These are phyloP conservation scores for Angomonas desouzai DNA, from an alignment of 208 protist species.

Conservation along the genomic window DNA sequence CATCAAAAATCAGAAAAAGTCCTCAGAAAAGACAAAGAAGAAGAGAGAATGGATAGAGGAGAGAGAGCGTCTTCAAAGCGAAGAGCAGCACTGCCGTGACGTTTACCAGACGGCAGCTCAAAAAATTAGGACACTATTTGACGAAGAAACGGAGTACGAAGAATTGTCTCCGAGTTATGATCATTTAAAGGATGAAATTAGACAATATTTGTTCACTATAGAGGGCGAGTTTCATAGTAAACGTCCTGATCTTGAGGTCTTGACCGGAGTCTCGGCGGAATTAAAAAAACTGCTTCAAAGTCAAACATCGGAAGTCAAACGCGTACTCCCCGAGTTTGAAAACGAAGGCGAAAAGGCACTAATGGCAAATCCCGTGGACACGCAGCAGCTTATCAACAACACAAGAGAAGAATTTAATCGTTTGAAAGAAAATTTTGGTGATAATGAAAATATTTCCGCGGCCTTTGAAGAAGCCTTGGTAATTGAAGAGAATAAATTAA, in stretches of 20 bases:
- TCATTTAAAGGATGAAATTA: not conserved
- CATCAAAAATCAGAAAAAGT: constrained; percentile 35
- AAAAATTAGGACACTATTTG: not conserved
- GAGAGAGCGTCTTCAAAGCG: constrained; percentile 13
- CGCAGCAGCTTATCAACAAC: not conserved
- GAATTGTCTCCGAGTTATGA: not conserved
- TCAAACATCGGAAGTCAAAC: not conserved
- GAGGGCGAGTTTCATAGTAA: not conserved
- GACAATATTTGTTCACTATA: not conserved
- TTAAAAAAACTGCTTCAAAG: not conserved
- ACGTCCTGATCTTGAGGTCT: not conserved
- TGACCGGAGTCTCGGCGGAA: not conserved
- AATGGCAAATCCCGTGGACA: not conserved
- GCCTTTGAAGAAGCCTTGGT: not conserved
- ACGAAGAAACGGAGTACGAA: not conserved
- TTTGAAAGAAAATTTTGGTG: not conserved
- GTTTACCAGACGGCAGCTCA: not conserved
- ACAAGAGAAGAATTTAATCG: not conserved
- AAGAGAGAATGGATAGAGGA: constrained; percentile 14
- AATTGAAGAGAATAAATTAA: not conserved
- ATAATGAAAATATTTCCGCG: not conserved
- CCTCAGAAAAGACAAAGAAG: constrained; percentile 11
- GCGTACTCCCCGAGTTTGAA: not conserved
- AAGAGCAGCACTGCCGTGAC: constrained; percentile 10
- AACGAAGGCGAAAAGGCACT: not conserved